Evolutionary conservation across 2,329 filamentous ascomycete species (phyloP), one percentile per base, ranked within the genome.

Genomic region (Colletotrichum godetiae): DNA sequence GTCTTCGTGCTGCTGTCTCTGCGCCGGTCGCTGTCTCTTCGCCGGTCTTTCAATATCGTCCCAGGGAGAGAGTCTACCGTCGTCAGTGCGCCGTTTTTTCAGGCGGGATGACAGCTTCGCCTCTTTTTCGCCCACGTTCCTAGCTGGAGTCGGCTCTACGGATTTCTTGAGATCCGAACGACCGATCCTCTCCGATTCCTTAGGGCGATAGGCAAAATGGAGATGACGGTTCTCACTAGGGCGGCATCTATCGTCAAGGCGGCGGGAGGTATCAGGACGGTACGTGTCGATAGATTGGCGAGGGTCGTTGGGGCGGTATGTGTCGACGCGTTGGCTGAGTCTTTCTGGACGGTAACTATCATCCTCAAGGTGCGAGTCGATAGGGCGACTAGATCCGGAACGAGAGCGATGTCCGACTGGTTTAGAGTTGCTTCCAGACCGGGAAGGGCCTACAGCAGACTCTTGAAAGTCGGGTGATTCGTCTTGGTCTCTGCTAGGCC

Each of bases 41-140:
- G 55, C 2, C 2, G 70, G 70, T 22, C 49, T 55, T 11, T 73
- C 13, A 37, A 79, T 78, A 49, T 76, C 75, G 49, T 77, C 75
- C 78, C 77, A 80, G 42, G 78, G 76, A 29, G 78, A 78, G 27
- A 80, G 69, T 27, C 79, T 76, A 35, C 78, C 78, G 11, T 75
- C 78, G 11, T 75, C 70, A 19, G 52, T 31, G 15, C 33, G 46
- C 11, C 70, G 37, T 31, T 27, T 60, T 11, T 12, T 67, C 12
- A 24, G 22, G 2, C 24, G 11, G 11, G 56, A 33, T 15, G 49
- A 37, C 3, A 22, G 1, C 12, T 6, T 33, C n/a, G 68, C 33
- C 33, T 72, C 29, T 13, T 33, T 29, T 7, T 37, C 27, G 5
- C 22, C 15, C 10, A 24, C 15, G 5, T 31, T 6, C 31, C 13